Conservation (phyloP, 148 eudicot species). For the Gaultheria prostrata region DNA sequence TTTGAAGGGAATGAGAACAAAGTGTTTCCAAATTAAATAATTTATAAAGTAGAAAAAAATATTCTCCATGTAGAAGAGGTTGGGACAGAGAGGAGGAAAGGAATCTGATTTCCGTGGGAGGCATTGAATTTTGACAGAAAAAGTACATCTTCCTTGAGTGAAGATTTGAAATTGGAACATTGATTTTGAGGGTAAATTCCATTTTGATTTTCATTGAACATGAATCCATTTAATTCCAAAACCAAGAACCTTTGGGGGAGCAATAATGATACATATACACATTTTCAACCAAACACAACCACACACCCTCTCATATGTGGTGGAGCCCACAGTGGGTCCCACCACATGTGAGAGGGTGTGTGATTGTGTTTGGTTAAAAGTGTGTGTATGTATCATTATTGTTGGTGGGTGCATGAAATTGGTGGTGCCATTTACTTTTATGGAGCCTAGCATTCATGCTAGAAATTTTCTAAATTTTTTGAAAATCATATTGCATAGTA, state of each 20-base stretch:
- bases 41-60: not conserved
- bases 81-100: not conserved
- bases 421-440: not conserved
- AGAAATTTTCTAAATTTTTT: not conserved
- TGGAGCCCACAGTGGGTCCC: no score
- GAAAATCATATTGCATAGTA: not conserved
- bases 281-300: no score
- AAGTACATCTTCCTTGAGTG: not conserved
- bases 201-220: not conserved
- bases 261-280: no score
- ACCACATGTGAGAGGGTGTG: no score
- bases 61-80: not conserved
- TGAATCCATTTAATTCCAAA: not conserved
- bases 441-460: not conserved
- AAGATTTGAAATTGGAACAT: not conserved
- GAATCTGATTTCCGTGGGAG: slow-evolving; percentile 1
- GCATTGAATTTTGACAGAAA: not conserved
- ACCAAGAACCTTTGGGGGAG: not conserved
- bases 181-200: not conserved
- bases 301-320: no score
- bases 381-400: no score
- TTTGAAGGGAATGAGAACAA: slow-evolving; percentile 13
- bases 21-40: not conserved
- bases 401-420: not conserved
- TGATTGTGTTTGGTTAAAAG: no score